Base-by-base conservation (phyloP, 1,284 basidiomycete species). In the Gomphus bonarii region DNA sequence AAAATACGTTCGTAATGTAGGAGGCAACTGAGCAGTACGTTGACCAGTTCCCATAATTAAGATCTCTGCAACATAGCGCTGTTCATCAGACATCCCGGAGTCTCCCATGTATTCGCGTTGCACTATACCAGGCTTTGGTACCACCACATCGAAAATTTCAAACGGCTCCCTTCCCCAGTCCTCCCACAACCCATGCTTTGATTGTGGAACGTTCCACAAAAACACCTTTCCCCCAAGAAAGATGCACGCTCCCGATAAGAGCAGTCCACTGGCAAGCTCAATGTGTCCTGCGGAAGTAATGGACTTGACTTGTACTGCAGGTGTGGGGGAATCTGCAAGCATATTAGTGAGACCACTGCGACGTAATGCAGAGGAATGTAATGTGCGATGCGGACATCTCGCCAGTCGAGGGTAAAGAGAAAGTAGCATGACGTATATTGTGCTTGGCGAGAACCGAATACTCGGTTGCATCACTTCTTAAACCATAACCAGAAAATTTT, bases 191-290 rank as follows among this genome's bases (percentile, higher is more conserved):
- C 73, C 77, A 4, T 33, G 46, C 14, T 31, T 9, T 9, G 46
- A 48, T 16, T 33, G 28, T 30, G 88, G 87, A 1, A 90, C 85
- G 66, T 97, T 85, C 95, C 95, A 99, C 36, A 98, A 69, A 56
- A 95, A 88, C 0, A 91, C 89, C 52, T 87, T 80, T 5, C 91
- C 91, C 62, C 93, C 88, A 3, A 95, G 69, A 61, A 99, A 88
- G 14, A 98, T 78, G 60, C 85, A 85, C 0, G 93, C 80, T 0
- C 84, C 84, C 0, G 84, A 81, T 0, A 97, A 68, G 12, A 91
- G 70, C 25, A 95, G 77, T 1, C 93, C 92, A 64, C 89, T 87
- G 22, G 72, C 73, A 2, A 91, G 78, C 54, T 79, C 76, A 40
- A 90, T 84, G 7, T 58, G 48, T 20, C 85, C 88, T 1, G 72